Evolutionary conservation across 1,284 basidiomycete genomes (phyloP), one percentile per base, ranked within the genome.

Genomic region (Puccinia coronata): DNA sequence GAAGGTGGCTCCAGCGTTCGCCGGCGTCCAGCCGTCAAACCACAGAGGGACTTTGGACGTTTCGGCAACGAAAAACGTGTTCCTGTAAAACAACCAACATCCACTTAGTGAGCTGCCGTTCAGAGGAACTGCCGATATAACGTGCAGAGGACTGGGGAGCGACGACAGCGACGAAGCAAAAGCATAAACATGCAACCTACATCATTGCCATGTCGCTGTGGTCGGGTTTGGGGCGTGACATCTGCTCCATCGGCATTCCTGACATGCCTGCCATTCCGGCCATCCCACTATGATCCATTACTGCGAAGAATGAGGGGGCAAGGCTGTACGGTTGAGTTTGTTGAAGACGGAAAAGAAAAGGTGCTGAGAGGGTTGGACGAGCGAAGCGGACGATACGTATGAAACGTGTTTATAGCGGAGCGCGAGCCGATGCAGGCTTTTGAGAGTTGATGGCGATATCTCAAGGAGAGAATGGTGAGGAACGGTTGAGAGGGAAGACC

Each of bases 11-110:
- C 78, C 78, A 12, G 39, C 55, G 12, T 12, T 72, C 14, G 31
- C 34, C 2, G 78, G 78, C 51, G 55, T 69, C 78, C 78, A 80
- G 18, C 69, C 70, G 9, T 51, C 43, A 31, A 80, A 80, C 78
- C 78, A 80, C n/a, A 80, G 41, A 12, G 78, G 78, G 2, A 55
- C 53, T n/a, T 41, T 61, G 20, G 78, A 70, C 43, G 49, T 49
- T 9, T 31, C 43, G 41, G 69, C 78, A 14, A 55, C 36, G 57
- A 80, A 80, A 53, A 41, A 61, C 28, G 78, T 63, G 18, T 69
- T 79, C 77, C 77, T 79, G 39, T n/a, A 3, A 34, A 18, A 31
- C 9, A 31, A 3, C 28, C 6, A 34, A 31, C 34, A 16, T 34
- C 28, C 16, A 4, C 9, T 59, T 31, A 11, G 57, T 16, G 4